Percentiles rank a stretch among this genome's conserved stretches.
phyloP scores from a whole-genome alignment of 1,284 basidiomycete genomes.

The Lignosus rhinocerotis region DNA sequence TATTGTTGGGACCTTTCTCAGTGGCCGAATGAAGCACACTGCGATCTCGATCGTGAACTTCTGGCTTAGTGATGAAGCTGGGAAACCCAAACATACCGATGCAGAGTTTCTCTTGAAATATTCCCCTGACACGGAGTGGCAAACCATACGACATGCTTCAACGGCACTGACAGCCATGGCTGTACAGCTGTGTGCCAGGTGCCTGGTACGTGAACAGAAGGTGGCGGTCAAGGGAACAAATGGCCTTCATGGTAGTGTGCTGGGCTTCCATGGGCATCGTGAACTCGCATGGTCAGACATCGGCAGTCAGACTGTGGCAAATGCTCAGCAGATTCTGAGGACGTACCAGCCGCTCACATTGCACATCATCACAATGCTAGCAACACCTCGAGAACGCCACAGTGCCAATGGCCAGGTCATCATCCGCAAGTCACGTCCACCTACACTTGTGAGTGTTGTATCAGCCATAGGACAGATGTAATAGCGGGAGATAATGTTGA shows the following conservation, averaged over 20 bases:
- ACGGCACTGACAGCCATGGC: background rate
- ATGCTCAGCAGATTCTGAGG: background rate
- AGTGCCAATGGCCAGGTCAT: background rate
- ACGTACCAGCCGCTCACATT: background rate
- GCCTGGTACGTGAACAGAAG: background rate
- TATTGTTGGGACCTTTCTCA: background rate
- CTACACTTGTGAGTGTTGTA: background rate
- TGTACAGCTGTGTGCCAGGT: background rate
- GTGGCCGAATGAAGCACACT: background rate
- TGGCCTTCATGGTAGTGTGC: background rate
- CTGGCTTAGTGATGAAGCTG: background rate
- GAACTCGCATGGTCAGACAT: background rate
- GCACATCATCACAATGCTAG: background rate
- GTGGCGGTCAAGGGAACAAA: background rate
- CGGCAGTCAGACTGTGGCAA: background rate
- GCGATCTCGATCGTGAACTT: background rate
- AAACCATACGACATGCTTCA: background rate
- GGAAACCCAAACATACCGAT: background rate
- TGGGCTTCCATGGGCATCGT: too few relatives aligned
- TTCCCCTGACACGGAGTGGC: background rate
- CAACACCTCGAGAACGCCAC: background rate
- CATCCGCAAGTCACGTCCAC: background rate
- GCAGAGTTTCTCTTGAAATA: background rate
- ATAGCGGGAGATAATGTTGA: background rate
- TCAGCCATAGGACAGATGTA: too few relatives aligned